A percentile compares a stretch with the other conserved stretches of the same genome.
Conservation (phyloP, 257 asterid species). For the Plantago major region DNA sequence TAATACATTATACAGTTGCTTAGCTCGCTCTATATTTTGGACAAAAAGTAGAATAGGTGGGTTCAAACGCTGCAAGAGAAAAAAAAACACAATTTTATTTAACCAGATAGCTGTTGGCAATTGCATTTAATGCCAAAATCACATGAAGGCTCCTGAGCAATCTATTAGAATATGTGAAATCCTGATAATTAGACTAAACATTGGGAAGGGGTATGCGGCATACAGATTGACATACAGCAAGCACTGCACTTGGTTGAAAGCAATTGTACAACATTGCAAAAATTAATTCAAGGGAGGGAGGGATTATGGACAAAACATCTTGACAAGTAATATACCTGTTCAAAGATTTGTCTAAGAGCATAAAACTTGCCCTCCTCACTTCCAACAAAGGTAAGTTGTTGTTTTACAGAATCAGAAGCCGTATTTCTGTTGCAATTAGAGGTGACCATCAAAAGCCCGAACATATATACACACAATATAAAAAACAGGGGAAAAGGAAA, state of each 20-base stretch:
- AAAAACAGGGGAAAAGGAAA: too few species aligned
- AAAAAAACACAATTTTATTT: neutral
- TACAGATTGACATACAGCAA: too few species aligned
- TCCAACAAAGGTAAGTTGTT: slow-evolving; percentile 76
- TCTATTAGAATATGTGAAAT: neutral
- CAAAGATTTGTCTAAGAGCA: slow-evolving; percentile 88
- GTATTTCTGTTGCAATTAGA: slow-evolving; percentile 55
- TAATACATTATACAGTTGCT: slow-evolving; percentile 63
- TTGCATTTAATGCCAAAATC: slow-evolving; percentile 7
- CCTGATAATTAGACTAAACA: too few species aligned
- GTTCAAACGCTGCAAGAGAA: slow-evolving; percentile 56
- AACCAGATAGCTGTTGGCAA: neutral
- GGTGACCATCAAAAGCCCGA: neutral
- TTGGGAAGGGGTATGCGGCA: too few species aligned
- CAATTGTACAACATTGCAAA: too few species aligned
- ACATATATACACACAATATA: too few species aligned
- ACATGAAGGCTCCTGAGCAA: neutral
- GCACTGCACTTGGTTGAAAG: too few species aligned
- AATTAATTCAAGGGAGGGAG: too few species aligned
- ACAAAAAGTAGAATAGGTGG: slow-evolving; percentile 83
- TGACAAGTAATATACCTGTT: slow-evolving; percentile 39
- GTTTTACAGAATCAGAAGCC: slow-evolving; percentile 81
- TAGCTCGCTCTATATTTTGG: slow-evolving; percentile 86
- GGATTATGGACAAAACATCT: too few species aligned
- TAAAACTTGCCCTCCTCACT: slow-evolving; percentile 96